phyloP scores from a whole-genome alignment of 352 stramenopile genomes.

The Nothophytophthora sp. region DNA sequence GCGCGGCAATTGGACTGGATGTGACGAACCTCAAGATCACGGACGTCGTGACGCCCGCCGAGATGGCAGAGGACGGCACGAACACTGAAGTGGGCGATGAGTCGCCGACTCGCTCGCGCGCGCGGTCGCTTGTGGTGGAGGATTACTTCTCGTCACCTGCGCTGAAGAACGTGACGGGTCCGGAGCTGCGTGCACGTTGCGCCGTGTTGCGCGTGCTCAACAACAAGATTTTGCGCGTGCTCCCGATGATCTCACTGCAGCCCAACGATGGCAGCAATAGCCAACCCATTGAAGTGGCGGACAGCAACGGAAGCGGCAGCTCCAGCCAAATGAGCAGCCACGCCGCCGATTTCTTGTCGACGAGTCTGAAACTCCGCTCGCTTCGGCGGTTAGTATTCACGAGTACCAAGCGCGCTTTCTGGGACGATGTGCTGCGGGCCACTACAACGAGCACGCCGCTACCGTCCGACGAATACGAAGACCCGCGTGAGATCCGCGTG shows the following conservation, averaged over 20 bases:
- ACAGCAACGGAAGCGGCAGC: slow-evolving; percentile 1
- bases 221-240: slow-evolving; percentile 84
- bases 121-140: slow-evolving; percentile 54
- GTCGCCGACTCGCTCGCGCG: slow-evolving; percentile 21
- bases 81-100: slow-evolving; percentile 3
- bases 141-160: slow-evolving; percentile 74
- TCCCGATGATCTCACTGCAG: slow-evolving; percentile 84
- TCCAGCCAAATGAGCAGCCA: slow-evolving; percentile 9
- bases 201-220: slow-evolving; percentile 93
- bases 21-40: slow-evolving; percentile 75
- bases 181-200: slow-evolving; percentile 88
- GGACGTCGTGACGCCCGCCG: slow-evolving; percentile 53
- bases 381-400: slow-evolving; percentile 87
- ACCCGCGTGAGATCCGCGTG: slow-evolving; percentile 97
- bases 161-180: slow-evolving; percentile 57
- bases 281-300: slow-evolving; percentile 56
- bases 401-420: slow-evolving; percentile 93
- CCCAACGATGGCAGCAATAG: slow-evolving; percentile 41
- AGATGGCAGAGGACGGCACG: slow-evolving; percentile 14
- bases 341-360: slow-evolving; percentile 63
- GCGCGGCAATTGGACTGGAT: slow-evolving; percentile 78
- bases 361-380: slow-evolving; percentile 70
- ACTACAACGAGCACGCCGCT: slow-evolving; percentile 97
- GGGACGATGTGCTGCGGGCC: slow-evolving; percentile 92
- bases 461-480: slow-evolving; percentile 98